Evolutionary conservation across 2,329 filamentous ascomycete species (phyloP).

Genomic region (Fusarium heterosporum): DNA sequence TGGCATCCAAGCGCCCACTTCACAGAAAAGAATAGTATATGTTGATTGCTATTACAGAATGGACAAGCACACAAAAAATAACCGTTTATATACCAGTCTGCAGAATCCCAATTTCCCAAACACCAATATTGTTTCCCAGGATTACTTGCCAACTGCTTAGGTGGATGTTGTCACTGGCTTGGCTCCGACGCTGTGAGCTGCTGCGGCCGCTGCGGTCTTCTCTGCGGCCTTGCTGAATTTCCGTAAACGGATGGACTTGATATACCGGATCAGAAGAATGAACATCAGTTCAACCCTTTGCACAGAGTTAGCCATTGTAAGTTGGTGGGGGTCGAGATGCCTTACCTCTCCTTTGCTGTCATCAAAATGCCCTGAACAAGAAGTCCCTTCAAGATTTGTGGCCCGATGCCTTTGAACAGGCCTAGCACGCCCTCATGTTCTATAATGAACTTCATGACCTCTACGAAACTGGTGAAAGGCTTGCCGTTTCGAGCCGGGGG

Average conservation of each 20-base stretch:
- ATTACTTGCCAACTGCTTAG: constrained; percentile 19
- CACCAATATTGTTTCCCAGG: constrained; percentile 22
- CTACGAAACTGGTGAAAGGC: constrained; percentile 91
- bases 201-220: constrained; percentile 63
- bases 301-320: constrained; percentile 31
- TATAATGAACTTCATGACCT: constrained; percentile 95
- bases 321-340: not conserved
- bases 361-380: constrained; percentile 95
- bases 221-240: constrained; percentile 76
- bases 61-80: constrained; percentile 31
- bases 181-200: constrained; percentile 59
- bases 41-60: constrained; percentile 28
- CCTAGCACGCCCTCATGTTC: constrained; percentile 84
- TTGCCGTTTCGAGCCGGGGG: constrained; percentile 86
- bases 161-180: constrained; percentile 45
- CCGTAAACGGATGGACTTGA: constrained; percentile 76
- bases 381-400: constrained; percentile 92
- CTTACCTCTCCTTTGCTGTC: constrained; percentile 97
- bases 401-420: constrained; percentile 97
- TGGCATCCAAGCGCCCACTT: too few species aligned
- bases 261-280: constrained; percentile 84
- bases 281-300: constrained; percentile 87
- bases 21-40: not conserved
- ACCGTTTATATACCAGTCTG: constrained; percentile 35
- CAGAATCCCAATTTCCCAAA: constrained; percentile 20